Evolutionary conservation across 2,329 filamentous ascomycete genomes (phyloP), one percentile per base, ranked within the genome.

Genomic region (Leptographium lundbergii): DNA sequence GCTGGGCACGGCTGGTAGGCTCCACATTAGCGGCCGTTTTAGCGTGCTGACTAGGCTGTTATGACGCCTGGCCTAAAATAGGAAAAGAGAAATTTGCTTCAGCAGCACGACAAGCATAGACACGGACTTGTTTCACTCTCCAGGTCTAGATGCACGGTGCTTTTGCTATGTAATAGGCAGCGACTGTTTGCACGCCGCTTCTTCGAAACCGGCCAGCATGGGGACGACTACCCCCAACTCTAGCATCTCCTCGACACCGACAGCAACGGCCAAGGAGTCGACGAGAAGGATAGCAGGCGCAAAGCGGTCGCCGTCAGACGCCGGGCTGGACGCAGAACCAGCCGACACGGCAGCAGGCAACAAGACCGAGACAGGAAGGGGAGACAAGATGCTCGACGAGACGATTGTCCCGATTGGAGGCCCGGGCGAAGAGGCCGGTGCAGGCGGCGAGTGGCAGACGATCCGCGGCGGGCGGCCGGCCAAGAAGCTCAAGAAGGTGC

Each of bases 401-500:
- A 48, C 57, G 7, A 11, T 13, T 27, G 48, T 47, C 19, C 11
- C 22, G 48, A 34, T 51, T 27, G 65, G 67, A 22, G 71, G 70
- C 22, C 69, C 71, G 36, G 67, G 68, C 9, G 66, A 67, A 24
- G 63, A 65, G 25, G 42, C 17, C 42, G 19, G 42, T 5, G 19
- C 42, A n/a, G 42, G 42, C 4, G 65, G 60, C 17, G 69, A 68
- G 59, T 85, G 82, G 82, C 74, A 82, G 66, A 78, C 76, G 22
- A 77, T 84, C 45, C 64, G 67, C 50, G 64, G 65, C 61, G 75
- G 77, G 24, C 76, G 76, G 25, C 73, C 77, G 22, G 73, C 70
- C 45, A 85, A 84, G 32, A 84, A 82, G 67, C 68, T 73, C 7
- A 86, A 86, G 70, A 86, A 85, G 71, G 69, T 81, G 2, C 83